A percentile compares a stretch with the other conserved stretches of the same genome.
phyloP scores from a whole-genome alignment of 345 rosid genomes.

The Mallotus nudiflorus region DNA sequence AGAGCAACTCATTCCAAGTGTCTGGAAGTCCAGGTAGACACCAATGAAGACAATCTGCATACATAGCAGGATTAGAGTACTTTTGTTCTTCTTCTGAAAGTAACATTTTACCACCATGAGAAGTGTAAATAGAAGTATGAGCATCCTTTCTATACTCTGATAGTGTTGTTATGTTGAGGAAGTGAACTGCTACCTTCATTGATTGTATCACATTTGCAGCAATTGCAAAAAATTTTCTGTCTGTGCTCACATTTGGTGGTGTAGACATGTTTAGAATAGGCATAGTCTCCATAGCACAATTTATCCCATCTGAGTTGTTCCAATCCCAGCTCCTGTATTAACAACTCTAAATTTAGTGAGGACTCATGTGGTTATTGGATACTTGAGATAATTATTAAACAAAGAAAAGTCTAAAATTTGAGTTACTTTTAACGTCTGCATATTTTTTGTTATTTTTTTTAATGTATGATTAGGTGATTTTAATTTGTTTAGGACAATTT shows the following conservation, averaged over 20 bases:
- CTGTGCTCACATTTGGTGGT: constrained; percentile 13
- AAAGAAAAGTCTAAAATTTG: background rate
- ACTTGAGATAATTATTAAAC: too few relatives aligned
- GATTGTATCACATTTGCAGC: constrained; percentile 6
- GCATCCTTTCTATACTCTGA: constrained; percentile 29
- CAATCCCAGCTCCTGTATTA: constrained; percentile 29
- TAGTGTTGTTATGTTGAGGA: constrained; percentile 23
- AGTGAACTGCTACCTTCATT: constrained; percentile 16
- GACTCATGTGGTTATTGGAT: too few relatives aligned
- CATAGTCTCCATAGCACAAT: constrained; percentile 15
- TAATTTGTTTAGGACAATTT: too few relatives aligned
- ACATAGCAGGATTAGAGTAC: background rate
- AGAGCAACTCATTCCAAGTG: constrained; percentile 31
- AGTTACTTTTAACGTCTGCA: too few relatives aligned
- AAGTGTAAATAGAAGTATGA: constrained; percentile 20
- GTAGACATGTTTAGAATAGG: constrained; percentile 4
- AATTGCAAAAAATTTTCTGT: constrained; percentile 4
- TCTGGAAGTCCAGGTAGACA: constrained; percentile 31
- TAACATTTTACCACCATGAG: constrained; percentile 1
- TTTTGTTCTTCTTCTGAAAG: constrained; percentile 3
- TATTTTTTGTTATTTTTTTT: too few relatives aligned
- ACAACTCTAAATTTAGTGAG: too few relatives aligned
- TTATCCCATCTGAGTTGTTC: constrained; percentile 11
- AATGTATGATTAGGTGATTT: too few relatives aligned
- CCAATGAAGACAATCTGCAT: constrained; percentile 34